Evolutionary conservation across 495 filamentous ascomycete genomes (phyloP), one percentile per base, ranked within the genome.

Genomic region (Penicillium soppii): DNA sequence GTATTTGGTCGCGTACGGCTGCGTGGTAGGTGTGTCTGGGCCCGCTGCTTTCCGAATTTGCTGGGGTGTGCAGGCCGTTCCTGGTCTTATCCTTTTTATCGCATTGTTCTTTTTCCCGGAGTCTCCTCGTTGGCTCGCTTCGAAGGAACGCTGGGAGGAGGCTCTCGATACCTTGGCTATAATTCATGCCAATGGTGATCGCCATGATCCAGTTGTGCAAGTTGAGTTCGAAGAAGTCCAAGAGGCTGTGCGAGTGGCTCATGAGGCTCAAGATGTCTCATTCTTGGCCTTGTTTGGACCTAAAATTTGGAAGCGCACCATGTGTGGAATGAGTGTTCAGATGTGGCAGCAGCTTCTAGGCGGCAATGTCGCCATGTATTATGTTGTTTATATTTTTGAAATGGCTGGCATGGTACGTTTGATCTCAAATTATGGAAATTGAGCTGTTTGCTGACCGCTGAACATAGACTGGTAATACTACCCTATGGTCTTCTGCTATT

Each of bases 151-250:
- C 4, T 77, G 74, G 49, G 80, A 89, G 53, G 85, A 90, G 64
- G 83, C 84, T 3, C 75, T 90, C 41, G 67, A 83, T 30, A 78
- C 75, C 0, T 75, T 91, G n/a, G 85, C 87, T 1, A 62, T 76
- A n/a, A 82, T 92, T 41, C 86, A 90, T 61, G 84, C 81, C 6
- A 68, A 77, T 5, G 87, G 86, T 0, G 73, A 87, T 41, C 67
- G 74, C 33, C 73, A 83, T 25, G 82, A 90, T 59, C 85, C 88
- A 0, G 70, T 82, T 15, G 87, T 91, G 19, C 70, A 88, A 54
- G 82, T 83, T 2, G 88, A 90, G 56, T 88, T 80, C 70, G 82
- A 89, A 62, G 87, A 91, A 54, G 89, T 90, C 2, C 75, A 88
- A 44, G 70, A 70, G 30, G 86, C 86, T 0, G 71, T 63, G 0